These are phyloP conservation scores for Tricholoma terreum DNA, from an alignment of 768 basidiomycete species.

Conservation along the genomic window DNA sequence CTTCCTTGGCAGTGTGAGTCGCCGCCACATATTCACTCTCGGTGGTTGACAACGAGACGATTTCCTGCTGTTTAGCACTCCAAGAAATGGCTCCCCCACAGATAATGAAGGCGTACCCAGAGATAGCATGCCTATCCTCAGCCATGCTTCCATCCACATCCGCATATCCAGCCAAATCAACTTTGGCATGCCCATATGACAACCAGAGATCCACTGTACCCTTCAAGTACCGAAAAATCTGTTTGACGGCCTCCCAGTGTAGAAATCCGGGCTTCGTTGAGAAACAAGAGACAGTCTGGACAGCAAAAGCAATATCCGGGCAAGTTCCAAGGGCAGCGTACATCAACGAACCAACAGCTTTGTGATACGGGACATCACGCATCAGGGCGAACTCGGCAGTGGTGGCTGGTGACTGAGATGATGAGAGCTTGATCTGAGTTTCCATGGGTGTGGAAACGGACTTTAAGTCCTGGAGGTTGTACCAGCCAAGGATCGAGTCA, in stretches of 20 bases:
- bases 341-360: no score
- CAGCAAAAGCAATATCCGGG: conserved; percentile 39
- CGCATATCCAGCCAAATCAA: conserved; percentile 3
- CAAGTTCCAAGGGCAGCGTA: conserved; percentile 17
- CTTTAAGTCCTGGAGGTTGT: no score
- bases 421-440: not conserved
- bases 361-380: conserved; percentile 5
- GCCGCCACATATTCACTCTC: conserved; percentile 16
- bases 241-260: conserved; percentile 38
- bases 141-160: conserved; percentile 18
- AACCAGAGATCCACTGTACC: conserved; percentile 14
- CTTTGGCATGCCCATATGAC: conserved; percentile 11
- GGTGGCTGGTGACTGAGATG: not conserved
- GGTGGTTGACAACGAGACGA: no score
- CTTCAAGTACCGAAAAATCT: conserved; percentile 37
- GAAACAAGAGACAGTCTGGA: conserved; percentile 36
- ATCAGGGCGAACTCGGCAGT: no score
- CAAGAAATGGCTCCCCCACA: no score
- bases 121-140: conserved; percentile 6
- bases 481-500: conserved; percentile 2
- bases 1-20: conserved; percentile 12
- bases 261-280: conserved; percentile 23
- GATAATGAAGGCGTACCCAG: no score
- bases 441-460: conserved; percentile 10
- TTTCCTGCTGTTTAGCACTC: no score